Evolutionary conservation across 108 stramenopile genomes (phyloP), one percentile per base, ranked within the genome.

Genomic region (Craspedostauros australis): DNA sequence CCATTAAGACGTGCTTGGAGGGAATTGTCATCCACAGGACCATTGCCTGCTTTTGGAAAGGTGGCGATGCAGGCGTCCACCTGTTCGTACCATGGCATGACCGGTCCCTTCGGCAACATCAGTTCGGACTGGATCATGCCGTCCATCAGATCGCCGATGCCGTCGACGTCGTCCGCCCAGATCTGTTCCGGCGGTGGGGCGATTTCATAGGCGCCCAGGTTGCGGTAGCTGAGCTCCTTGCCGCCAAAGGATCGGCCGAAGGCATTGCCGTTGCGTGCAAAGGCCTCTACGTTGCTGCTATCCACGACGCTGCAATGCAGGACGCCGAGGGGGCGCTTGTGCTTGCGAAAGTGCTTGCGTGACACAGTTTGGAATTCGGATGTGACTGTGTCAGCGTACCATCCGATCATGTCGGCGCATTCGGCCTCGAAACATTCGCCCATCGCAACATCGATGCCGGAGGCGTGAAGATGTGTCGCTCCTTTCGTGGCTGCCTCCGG

Each of bases 1-100:
- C 91, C 91, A 52, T 74, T 79, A 32, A 91, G 60, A 19, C 88
- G 62, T 8, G 76, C 71, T 37, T 56, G 54, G 34, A 89, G 16
- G 29, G 76, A 72, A 36, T 66, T 44, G 50, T 79, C 80, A 38
- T 80, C 63, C 5, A 51, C 58, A 9, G 82, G 88, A 21, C 88
- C 88, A 56, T 76, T 74, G 5, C 80, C 84, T 0, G 60, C 55
- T 44, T 62, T 59, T 2, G 84, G 81, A 58, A 89, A 79, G 9
- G 88, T 85, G 6, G 73, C 82, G 38, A 82, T 73, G 15, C 82
- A 79, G 12, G 88, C 88, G 55, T 90, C 88, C 15, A 79, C 80
- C 47, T 90, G 84, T 39, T 86, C 81, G 63, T 90, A 90, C 82
- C 84, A 85, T 14, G 84, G 84, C 84, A 86, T 90, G 77, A 86